phyloP scores from a whole-genome alignment of 1,284 basidiomycete species.

The Thelephora terrestris region DNA sequence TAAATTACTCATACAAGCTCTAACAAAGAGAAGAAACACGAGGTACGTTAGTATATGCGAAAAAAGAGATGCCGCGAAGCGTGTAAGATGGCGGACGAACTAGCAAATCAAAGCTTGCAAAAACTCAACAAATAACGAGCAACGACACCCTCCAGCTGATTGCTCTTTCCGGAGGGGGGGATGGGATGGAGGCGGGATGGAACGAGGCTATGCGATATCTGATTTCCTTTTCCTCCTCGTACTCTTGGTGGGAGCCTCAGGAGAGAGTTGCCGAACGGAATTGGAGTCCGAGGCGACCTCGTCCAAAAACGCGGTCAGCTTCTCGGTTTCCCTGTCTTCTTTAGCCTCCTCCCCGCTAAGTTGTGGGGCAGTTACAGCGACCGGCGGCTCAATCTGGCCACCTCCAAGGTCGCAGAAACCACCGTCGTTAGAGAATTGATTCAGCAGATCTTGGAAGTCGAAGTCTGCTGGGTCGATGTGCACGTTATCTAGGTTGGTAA shows the following conservation, averaged over 20 bases:
- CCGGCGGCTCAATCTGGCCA: conserved; percentile 23
- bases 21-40: too few species aligned
- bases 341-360: conserved; percentile 8
- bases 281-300: conserved; percentile 22
- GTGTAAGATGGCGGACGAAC: too few species aligned
- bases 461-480: conserved; percentile 23
- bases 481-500: neutral
- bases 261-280: conserved; percentile 4
- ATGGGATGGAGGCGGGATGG: too few species aligned
- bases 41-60: too few species aligned
- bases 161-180: too few species aligned
- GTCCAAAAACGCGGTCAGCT: conserved; percentile 34
- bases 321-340: conserved; percentile 25
- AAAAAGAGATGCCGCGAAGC: too few species aligned
- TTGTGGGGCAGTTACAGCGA: conserved; percentile 1
- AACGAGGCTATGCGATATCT: conserved; percentile 19
- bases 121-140: too few species aligned
- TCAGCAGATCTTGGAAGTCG: conserved; percentile 40
- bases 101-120: too few species aligned
- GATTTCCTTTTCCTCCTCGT: conserved; percentile 37
- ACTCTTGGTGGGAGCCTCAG: conserved; percentile 4
- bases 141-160: neutral
- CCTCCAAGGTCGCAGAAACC: conserved; percentile 23
- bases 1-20: too few species aligned
- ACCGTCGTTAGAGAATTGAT: conserved; percentile 21